Base-by-base conservation (phyloP, 2,329 filamentous ascomycete genomes). In the Knoxdaviesia capensis region DNA sequence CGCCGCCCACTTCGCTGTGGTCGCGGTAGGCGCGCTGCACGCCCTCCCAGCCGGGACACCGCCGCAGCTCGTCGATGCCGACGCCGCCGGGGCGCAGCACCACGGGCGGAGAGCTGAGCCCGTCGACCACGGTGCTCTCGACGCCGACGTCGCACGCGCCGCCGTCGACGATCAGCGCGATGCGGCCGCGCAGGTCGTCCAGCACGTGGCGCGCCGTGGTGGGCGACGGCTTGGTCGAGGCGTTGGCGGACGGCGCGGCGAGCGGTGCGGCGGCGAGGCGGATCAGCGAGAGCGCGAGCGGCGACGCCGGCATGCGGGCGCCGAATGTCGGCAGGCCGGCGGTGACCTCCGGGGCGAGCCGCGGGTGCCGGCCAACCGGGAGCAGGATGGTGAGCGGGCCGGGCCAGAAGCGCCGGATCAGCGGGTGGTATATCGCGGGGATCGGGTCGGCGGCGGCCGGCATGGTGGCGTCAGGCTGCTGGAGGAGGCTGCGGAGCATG, bases 41-140 rank as follows among this genome's bases (percentile, higher is more conserved):
- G 35, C 71, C 62, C 54, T 86, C 79, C 88, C 90, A 98, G 1
- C 88, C 88, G 0, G 69, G 63, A 53, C 80, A 85, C 36, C 63
- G 55, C 37, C 80, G 68, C 43, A 96, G 62, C 54, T 86, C 75
- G 41, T 90, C 85, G 38, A 94, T 69, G 31, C 83, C 80, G 32
- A 98, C 68, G 6, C 90, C 90, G 2, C 90, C 90, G 0, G 90
- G 90, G 38, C 90, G 64, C 33, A 98, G 63, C 33, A 98, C 74
- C 3, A 79, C 73, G 0, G 90, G 90, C 6, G 88, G 87, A 39
- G 71, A 61, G 44, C 75, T 84, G 9, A 96, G 62, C 0, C 90
- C 90, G 53, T 96, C 90, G 1, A 98, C 86, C 1, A 98, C 90
- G 0, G 90, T 98, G 55, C 86, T 94, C 60, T 98, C 90, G 1